A percentile compares a stretch with the other conserved stretches of the same genome.
phyloP scores from a whole-genome alignment of 495 filamentous ascomycete species.

The Aspergillus cristatus region DNA sequence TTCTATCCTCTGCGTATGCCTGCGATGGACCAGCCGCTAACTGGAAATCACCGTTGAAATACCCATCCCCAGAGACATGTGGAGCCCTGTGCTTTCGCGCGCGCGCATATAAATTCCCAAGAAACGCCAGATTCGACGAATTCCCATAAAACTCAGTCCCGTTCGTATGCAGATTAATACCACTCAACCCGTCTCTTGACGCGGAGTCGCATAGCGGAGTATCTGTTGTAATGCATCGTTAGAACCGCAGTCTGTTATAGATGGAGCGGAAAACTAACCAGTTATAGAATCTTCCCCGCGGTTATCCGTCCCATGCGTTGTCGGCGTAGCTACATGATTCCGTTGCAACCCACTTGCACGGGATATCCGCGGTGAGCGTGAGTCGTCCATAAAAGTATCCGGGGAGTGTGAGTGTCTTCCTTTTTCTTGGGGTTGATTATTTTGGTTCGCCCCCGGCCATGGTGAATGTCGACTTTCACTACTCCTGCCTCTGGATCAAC shows the following conservation, averaged over 20 bases:
- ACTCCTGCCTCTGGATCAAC: constrained; percentile 7
- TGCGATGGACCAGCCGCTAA: too few relatives aligned
- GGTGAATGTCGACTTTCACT: constrained; percentile 7
- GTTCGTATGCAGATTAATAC: constrained; percentile 19
- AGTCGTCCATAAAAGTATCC: background rate
- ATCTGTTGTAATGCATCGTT: background rate
- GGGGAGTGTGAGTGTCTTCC: too few relatives aligned
- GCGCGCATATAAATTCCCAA: constrained; percentile 14
- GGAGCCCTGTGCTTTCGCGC: constrained; percentile 6
- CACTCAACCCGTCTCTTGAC: constrained; percentile 15
- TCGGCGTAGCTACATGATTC: constrained; percentile 2
- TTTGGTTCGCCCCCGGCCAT: constrained; percentile 10
- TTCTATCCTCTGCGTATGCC: constrained; percentile 1
- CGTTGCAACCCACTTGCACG: background rate
- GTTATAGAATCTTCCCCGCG: background rate
- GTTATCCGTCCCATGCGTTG: background rate
- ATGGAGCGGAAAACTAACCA: background rate
- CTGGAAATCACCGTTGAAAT: background rate
- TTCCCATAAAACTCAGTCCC: constrained; percentile 22
- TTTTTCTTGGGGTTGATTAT: background rate
- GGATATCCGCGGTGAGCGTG: background rate
- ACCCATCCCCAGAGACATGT: constrained; percentile 1
- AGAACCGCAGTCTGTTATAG: too few relatives aligned
- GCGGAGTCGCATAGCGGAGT: constrained; percentile 12
- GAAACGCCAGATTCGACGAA: constrained; percentile 18